Evolutionary conservation across 352 stramenopile species (phyloP), one percentile per base, ranked within the genome.

Genomic region (Phytophthora quininea): DNA sequence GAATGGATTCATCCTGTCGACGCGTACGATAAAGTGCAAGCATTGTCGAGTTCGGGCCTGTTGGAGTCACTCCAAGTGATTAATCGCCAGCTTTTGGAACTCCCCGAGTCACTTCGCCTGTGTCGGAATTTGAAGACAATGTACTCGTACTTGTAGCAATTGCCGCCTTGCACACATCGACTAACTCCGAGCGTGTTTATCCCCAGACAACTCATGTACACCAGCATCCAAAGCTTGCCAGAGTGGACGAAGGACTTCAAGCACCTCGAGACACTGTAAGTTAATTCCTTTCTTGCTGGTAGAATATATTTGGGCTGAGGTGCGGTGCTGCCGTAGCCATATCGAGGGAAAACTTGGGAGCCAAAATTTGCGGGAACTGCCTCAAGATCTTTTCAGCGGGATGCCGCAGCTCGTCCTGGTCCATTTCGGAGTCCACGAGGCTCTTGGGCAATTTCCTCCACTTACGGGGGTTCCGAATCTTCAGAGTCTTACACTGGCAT

Each of bases 21-120:
- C 8, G 57, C 64, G 8, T 59, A 62, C 3, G 12, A 30, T 0
- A 33, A 66, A 10, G 37, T 78, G 3, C 19, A 30, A 7, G 35
- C 48, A 1, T 42, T 79, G 0, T 68, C 71, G 11, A 42, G 56
- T 9, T 46, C 64, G 1, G 73, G 77, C 5, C 12, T 15, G 3
- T 12, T 77, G 29, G 31, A 60, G 14, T 64, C 55, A 4, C 45
- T 79, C 6, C 58, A 79, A 14, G 43, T 76, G 33, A 73, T 73
- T 12, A 79, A 73, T 63, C 67, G 55, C 1, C 49, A 60, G 4
- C 40, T 73, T 3, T 14, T 38, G 1, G 33, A 59, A 9, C 59
- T 58, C 38, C 67, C 67, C 6, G 50, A 71, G 11, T 45, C 64
- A 9, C 51, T 74, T 42, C 38, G 31, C 4, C 46, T 15, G 2